Evolutionary conservation across 2,329 filamentous ascomycete genomes (phyloP), one percentile per base, ranked within the genome.

Genomic region (Albifimbria verrucaria): DNA sequence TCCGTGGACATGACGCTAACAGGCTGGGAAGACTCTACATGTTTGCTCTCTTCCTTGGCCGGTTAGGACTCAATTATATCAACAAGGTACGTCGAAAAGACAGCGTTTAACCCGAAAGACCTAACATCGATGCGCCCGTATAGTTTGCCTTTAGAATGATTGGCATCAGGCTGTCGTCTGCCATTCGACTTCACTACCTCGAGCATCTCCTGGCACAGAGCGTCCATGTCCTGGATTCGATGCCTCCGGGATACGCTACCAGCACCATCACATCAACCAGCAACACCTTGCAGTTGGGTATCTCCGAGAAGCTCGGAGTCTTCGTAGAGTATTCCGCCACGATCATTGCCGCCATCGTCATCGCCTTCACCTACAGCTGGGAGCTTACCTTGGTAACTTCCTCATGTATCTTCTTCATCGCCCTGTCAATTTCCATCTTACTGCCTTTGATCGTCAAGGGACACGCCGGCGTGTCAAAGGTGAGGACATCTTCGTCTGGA

Each of bases 21-120:
- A 55, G 11, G 4, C 28, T 20, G 6, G 7, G 23, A 55, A 83
- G 81, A 2, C 71, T 92, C 0, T 89, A 86, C 67, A 84, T 91
- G 61, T 80, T 91, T 51, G 83, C 83, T 52, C 73, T 92, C 7
- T 92, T 91, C 66, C 68, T 91, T 41, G 87, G 73, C 15, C 83
- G 86, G 47, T 85, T 89, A 58, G 63, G 72, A 18, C 71, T 89
- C 41, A 82, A 80, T 55, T 90, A 89, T 57, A 71, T 86, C 54
- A 79, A 79, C 58, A 82, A 81, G 67, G 77, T 77, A 59, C 32
- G 57, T n/a, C n/a, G n/a, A n/a, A n/a, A n/a, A n/a, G n/a, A 20
- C 15, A 17, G 3, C 11, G 11, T 12, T 45, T 39, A 49, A 53
- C 24, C 24, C 12, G 12, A 11, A n/a, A 45, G 51, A 58, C 11